These are phyloP conservation scores for Ustilago bromivora DNA, from an alignment of 1,284 basidiomycete genomes.

Conservation along the genomic window DNA sequence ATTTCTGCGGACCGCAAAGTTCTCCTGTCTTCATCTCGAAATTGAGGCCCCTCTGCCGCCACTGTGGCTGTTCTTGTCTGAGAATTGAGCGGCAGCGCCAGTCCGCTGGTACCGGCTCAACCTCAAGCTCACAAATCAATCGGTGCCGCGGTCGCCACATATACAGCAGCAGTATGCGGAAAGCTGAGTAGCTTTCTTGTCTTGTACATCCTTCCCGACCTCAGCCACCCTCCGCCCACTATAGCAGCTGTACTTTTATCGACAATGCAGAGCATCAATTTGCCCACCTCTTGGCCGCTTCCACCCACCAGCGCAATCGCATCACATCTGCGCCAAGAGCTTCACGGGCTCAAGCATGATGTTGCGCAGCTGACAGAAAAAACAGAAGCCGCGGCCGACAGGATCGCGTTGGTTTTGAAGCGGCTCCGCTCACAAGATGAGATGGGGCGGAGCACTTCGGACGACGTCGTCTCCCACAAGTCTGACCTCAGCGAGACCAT, in stretches of 20 bases:
- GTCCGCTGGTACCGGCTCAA: not conserved
- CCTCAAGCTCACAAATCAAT: not conserved
- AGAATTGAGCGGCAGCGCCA: not conserved
- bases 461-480: slow-evolving; percentile 2
- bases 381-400: slow-evolving; percentile 17
- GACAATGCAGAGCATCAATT: slow-evolving; percentile 9
- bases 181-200: not conserved
- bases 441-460: not conserved
- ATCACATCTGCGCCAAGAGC: not conserved
- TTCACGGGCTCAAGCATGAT: slow-evolving; percentile 4
- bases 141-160: not conserved
- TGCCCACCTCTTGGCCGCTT: slow-evolving; percentile 11
- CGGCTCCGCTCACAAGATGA: slow-evolving; percentile 7
- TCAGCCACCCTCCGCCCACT: no score
- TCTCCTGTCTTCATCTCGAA: not conserved
- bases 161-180: not conserved
- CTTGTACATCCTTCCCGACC: not conserved
- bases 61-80: not conserved
- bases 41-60: not conserved
- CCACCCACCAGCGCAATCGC: slow-evolving; percentile 8
- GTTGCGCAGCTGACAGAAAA: slow-evolving; percentile 9
- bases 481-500: slow-evolving; percentile 9
- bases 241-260: no score
- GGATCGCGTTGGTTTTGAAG: slow-evolving; percentile 9
- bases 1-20: not conserved